These are phyloP conservation scores for Spinellus fusiger DNA, from an alignment of 192 early-diverging fungal species.

Conservation along the genomic window DNA sequence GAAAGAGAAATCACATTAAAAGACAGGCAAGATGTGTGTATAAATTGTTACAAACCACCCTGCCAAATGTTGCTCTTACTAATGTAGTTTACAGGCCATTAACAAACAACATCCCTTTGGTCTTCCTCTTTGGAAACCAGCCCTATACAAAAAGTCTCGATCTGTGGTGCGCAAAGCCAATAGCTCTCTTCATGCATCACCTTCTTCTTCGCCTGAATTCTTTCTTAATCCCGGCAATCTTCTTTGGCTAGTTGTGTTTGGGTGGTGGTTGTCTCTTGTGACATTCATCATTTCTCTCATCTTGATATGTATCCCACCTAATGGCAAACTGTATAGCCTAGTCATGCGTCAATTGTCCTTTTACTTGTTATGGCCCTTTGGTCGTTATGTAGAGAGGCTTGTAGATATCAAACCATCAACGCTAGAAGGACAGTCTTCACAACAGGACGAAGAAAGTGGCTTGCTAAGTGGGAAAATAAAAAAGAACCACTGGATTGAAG, in stretches of 20 bases:
- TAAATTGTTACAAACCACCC: no score
- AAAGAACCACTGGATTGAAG: slow-evolving; percentile 6
- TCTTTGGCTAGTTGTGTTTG: slow-evolving; percentile 79
- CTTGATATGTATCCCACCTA: slow-evolving; percentile 50
- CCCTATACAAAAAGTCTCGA: slow-evolving; percentile 90
- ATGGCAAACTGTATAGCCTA: slow-evolving; percentile 52
- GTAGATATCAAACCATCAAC: slow-evolving; percentile 28
- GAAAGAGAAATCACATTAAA: slow-evolving; percentile 49
- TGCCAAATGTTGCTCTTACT: not conserved
- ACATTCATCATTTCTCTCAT: slow-evolving; percentile 57
- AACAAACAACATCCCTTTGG: slow-evolving; percentile 90
- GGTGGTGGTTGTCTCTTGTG: slow-evolving; percentile 81
- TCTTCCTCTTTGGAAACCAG: slow-evolving; percentile 97
- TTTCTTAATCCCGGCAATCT: slow-evolving; percentile 82
- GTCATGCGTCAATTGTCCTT: slow-evolving; percentile 71
- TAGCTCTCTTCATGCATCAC: slow-evolving; percentile 71
- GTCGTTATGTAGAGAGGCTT: slow-evolving; percentile 76
- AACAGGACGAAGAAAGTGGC: not conserved
- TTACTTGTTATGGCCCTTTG: slow-evolving; percentile 96
- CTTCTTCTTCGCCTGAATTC: slow-evolving; percentile 51
- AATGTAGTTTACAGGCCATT: slow-evolving; percentile 48
- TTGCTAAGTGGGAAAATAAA: slow-evolving; percentile 1
- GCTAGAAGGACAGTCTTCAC: not conserved
- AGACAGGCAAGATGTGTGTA: slow-evolving; percentile 48
- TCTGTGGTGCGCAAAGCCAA: slow-evolving; percentile 79